phyloP scores from a whole-genome alignment of 1,139 yeast genomes.

The Taiozyma sp. region DNA sequence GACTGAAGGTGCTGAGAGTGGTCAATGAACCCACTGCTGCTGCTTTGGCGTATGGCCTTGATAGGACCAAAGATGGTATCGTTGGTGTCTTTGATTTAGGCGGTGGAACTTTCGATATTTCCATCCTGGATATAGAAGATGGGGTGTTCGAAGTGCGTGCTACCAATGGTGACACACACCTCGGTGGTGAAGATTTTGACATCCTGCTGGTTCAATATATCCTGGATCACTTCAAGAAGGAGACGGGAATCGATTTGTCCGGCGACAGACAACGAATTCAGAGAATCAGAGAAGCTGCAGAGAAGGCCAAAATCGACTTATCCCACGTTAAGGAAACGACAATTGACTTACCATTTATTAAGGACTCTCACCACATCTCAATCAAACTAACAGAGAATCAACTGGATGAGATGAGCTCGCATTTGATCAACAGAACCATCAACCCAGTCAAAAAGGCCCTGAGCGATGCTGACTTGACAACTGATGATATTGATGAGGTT shows the following conservation, averaged over 20 bases:
- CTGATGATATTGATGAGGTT: slow-evolving; percentile 62
- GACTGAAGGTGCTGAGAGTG: slow-evolving; percentile 61
- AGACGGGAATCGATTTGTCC: slow-evolving; percentile 41
- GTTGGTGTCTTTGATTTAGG: slow-evolving; percentile 80
- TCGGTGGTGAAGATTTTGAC: slow-evolving; percentile 83
- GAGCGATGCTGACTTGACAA: slow-evolving; percentile 60
- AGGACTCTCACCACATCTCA: slow-evolving; percentile 41
- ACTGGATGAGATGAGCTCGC: slow-evolving; percentile 56
- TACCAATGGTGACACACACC: slow-evolving; percentile 80
- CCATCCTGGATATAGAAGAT: slow-evolving; percentile 71
- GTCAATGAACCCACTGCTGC: slow-evolving; percentile 83
- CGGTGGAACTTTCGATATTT: slow-evolving; percentile 81
- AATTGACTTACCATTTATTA: slow-evolving; percentile 60
- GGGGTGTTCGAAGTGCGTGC: slow-evolving; percentile 80
- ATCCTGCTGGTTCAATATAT: slow-evolving; percentile 51
- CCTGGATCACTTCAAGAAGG: slow-evolving; percentile 39
- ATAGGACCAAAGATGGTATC: slow-evolving; percentile 49
- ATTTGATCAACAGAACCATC: slow-evolving; percentile 54
- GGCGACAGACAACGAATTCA: slow-evolving; percentile 47
- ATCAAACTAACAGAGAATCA: slow-evolving; percentile 53
- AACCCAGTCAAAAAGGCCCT: slow-evolving; percentile 64
- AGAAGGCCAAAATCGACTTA: slow-evolving; percentile 62
- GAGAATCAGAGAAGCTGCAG: slow-evolving; percentile 69
- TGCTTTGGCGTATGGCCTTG: slow-evolving; percentile 70
- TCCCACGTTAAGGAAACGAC: slow-evolving; percentile 53